phyloP scores from a whole-genome alignment of 2,329 filamentous ascomycete genomes.

The Huntiella decipiens region DNA sequence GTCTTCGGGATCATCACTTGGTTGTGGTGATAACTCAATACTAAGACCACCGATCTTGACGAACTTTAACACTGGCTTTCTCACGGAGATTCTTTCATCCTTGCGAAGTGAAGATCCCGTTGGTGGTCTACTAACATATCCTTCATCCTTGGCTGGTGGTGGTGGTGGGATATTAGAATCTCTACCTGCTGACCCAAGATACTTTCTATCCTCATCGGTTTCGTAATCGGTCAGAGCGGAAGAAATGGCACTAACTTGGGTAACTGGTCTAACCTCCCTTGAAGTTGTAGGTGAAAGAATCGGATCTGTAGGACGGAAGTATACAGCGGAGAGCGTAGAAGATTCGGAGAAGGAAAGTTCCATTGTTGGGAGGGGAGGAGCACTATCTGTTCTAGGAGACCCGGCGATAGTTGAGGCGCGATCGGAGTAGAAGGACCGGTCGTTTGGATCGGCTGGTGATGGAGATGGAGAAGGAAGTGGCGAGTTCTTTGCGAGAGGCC shows the following conservation, averaged over 20 bases:
- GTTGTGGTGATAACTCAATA: slow-evolving; percentile 34
- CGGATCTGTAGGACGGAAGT: slow-evolving; percentile 1
- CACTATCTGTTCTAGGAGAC: not conserved
- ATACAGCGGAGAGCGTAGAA: not conserved
- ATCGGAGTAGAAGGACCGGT: slow-evolving; percentile 1
- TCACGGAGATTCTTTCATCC: not conserved
- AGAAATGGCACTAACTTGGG: not conserved
- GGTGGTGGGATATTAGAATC: slow-evolving; percentile 7
- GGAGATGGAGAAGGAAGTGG: not conserved
- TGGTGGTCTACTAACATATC: slow-evolving; percentile 2
- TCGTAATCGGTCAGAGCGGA: not conserved
- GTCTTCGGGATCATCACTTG: slow-evolving; percentile 34
- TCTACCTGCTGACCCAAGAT: not conserved
- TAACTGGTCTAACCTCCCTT: too few relatives aligned
- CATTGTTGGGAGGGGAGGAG: not conserved
- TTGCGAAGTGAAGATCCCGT: not conserved
- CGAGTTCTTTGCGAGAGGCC: too few relatives aligned
- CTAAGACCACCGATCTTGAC: slow-evolving; percentile 14
- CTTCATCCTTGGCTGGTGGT: slow-evolving; percentile 9
- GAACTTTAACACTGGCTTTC: not conserved
- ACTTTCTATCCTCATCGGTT: not conserved
- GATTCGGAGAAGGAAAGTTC: not conserved
- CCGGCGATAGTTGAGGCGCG: not conserved
- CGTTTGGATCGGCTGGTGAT: slow-evolving; percentile 1
- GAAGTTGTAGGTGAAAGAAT: not conserved